Evolutionary conservation across 2,329 filamentous ascomycete species (phyloP), one percentile per base, ranked within the genome.

Genomic region (Apiospora marii): DNA sequence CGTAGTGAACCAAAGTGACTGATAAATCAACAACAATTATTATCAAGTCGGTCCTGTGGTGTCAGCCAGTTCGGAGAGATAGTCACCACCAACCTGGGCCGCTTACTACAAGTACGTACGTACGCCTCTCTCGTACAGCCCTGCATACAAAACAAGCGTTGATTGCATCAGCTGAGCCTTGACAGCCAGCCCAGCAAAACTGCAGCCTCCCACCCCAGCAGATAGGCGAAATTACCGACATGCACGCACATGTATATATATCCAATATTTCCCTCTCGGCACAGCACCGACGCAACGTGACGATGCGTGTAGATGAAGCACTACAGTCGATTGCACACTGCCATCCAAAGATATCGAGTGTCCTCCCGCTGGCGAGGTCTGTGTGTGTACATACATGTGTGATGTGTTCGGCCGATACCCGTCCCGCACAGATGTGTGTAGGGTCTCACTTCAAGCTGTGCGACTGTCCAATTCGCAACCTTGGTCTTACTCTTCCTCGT

Each of bases 371-470:
- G 46, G 46, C 46, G 16, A 34, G 58, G 58, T 64, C 58, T 64
- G 58, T 64, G 58, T 64, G 34, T 22, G 13, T 41, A 34, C 34
- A 37, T 61, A 14, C 43, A 22, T 61, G 30, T 37, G 24, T 19
- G 34, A 61, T 30, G 58, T 41, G 34, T 64, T 64, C 58, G 58
- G 58, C 34, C 41, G 34, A 41, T 41, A n/a, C 19, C 34, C 58
- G 34, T 64, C 19, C 58, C 58, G 58, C 58, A 64, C 58, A 64
- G 58, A 41, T 64, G 58, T 41, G 4, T 34, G 30, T 16, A 41
- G 58, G 58, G 58, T 64, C 58, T 64, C 58, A 64, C 58, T 24
- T 24, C 58, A 64, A 41, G 58, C 34, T 64, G 14, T 27, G 49
- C 10, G 58, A n/a, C 46, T 64, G 34, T 41, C 58, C 34, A 41